Evolutionary conservation across 2,329 filamentous ascomycete genomes (phyloP).

Genomic region (Magnaporthiopsis incrustans): DNA sequence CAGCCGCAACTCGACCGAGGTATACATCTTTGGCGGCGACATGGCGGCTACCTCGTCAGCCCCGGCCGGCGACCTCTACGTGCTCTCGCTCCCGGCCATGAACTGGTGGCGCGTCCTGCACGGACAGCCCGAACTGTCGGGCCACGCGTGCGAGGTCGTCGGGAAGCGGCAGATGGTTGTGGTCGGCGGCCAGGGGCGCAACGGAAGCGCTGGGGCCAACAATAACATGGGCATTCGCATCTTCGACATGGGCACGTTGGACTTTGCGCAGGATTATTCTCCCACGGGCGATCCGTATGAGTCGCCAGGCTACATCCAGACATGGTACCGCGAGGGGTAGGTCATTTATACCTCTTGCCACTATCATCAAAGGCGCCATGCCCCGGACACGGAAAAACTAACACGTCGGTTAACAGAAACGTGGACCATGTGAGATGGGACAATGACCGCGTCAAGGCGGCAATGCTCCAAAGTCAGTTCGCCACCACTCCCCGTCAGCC

Average conservation of each 20-base stretch:
- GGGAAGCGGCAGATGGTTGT: constrained; percentile 29
- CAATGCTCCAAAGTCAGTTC: background rate
- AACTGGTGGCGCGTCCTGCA: constrained; percentile 23
- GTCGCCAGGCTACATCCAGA: constrained; percentile 15
- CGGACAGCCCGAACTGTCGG: constrained; percentile 17
- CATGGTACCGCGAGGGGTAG: constrained; percentile 25
- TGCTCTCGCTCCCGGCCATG: constrained; percentile 31
- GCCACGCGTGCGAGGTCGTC: constrained; percentile 27
- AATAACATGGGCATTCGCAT: constrained; percentile 30
- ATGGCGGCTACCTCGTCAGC: constrained; percentile 11
- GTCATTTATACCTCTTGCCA: background rate
- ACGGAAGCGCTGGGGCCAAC: constrained; percentile 15
- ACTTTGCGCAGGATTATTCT: constrained; percentile 26
- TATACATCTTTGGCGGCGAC: constrained; percentile 29
- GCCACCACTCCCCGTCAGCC: background rate
- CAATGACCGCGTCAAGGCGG: background rate
- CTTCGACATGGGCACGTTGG: constrained; percentile 29
- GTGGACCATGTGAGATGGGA: background rate
- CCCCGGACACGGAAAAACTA: background rate
- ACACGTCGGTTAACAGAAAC: background rate
- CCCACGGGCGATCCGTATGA: constrained; percentile 18
- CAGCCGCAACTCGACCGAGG: constrained; percentile 22
- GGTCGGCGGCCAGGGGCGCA: constrained; percentile 25
- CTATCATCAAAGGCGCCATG: too few species aligned
- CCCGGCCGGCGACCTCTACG: constrained; percentile 23